Evolutionary conservation across 208 protist genomes (phyloP), one percentile per base, ranked within the genome.

Genomic region (Blastocrithidia nonstop): DNA sequence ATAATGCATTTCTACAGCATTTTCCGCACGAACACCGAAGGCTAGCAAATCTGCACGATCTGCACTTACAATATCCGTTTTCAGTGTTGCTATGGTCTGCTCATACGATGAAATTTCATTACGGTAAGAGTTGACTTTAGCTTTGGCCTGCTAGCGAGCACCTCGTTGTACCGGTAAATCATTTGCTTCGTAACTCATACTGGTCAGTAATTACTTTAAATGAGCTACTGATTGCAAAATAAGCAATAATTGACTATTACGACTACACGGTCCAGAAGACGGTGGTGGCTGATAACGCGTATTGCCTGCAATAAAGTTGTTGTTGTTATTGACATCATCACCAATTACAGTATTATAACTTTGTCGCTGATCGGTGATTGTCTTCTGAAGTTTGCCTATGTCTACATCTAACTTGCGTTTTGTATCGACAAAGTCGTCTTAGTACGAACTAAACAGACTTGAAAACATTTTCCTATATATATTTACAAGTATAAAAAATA

Each of bases 131-230:
- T 70, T 69, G 23, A 83, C 55, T n/a, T 49, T 55, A 8, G 39
- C 37, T 31, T 63, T 79, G 15, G 54, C 53, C 8, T 50, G 59
- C 2, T n/a, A n/a, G n/a, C n/a, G 45, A 49, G 16, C 49, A 45
- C 22, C 58, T 54, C 19, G 24, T 43, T 0, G 53, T 37, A 2
- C 25, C 3, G 13, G 24, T 49, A 1, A 78, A 29, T 80, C 75
- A 17, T 61, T 66, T 39, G 63, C 50, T 42, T 89, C 80, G 26
- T 79, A 78, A 17, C 32, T 59, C 80, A 89, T 89, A 37, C 62
- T 77, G 7, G 61, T 83, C 7, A 89, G 19, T 21, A 81, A 23
- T 20, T 83, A 69, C 27, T 73, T 71, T 5, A 71, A 39, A 41
- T 76, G 62, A 0, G 61, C 50, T 11, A 73, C 26, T 16, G 48